Percentiles rank a stretch among this genome's conserved stretches.
phyloP scores from a whole-genome alignment of 805 yeast species.

The Saccharomycopsis malanga region DNA sequence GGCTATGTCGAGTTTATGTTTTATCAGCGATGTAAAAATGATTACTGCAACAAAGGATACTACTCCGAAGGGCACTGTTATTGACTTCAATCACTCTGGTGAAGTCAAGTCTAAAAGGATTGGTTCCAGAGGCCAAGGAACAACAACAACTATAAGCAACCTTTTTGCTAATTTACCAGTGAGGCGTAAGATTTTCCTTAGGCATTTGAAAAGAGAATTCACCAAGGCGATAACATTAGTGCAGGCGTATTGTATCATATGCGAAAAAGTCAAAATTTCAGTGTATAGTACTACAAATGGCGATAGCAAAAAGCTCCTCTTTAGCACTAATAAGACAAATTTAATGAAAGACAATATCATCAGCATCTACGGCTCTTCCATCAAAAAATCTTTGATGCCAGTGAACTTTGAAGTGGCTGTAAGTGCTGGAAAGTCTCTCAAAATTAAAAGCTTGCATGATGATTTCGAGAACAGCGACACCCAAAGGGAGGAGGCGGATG shows the following conservation, averaged over 20 bases:
- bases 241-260: constrained; percentile 62
- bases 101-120: constrained; percentile 32
- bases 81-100: constrained; percentile 55
- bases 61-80: constrained; percentile 50
- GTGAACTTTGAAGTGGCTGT: constrained; percentile 35
- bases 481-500: constrained; percentile 15
- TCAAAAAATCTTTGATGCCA: constrained; percentile 49
- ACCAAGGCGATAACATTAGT: constrained; percentile 55
- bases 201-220: constrained; percentile 64
- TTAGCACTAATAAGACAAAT: constrained; percentile 50
- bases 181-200: constrained; percentile 63
- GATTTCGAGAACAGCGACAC: constrained; percentile 12
- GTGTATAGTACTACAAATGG: constrained; percentile 43
- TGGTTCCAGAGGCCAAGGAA: constrained; percentile 60
- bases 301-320: constrained; percentile 39
- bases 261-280: constrained; percentile 49
- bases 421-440: not conserved
- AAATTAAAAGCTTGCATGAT: not conserved
- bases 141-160: constrained; percentile 49
- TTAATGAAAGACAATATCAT: constrained; percentile 51
- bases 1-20: constrained; percentile 65
- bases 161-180: constrained; percentile 75
- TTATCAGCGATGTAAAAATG: constrained; percentile 42
- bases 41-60: constrained; percentile 41
- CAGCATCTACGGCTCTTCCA: constrained; percentile 64